Conservation (phyloP, 495 filamentous ascomycete genomes). For the Penicillium waksmanii region DNA sequence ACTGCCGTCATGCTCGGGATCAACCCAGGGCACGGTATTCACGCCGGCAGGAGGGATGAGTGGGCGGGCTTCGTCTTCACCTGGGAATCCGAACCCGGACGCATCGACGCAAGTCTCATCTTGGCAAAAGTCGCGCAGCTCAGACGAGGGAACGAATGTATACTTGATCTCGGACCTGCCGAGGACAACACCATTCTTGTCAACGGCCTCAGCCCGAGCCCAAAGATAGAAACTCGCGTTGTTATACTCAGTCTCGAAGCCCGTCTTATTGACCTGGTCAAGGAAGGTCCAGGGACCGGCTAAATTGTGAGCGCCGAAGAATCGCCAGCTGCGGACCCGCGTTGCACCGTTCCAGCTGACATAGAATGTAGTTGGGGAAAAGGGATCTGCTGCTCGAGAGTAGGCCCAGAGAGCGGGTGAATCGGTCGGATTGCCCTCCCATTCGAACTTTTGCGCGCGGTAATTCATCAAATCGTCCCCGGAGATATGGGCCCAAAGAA, state of each 20-base stretch:
- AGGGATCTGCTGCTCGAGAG: constrained; percentile 31
- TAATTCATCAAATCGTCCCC: constrained; percentile 47
- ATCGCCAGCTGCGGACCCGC: constrained; percentile 43
- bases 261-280: constrained; percentile 37
- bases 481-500: constrained; percentile 51
- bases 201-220: constrained; percentile 43
- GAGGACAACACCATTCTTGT: constrained; percentile 36
- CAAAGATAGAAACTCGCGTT: constrained; percentile 38
- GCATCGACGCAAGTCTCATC: constrained; percentile 39
- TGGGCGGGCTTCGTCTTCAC: constrained; percentile 34
- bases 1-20: constrained; percentile 32
- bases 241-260: constrained; percentile 46
- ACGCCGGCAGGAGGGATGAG: constrained; percentile 40
- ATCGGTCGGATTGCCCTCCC: constrained; percentile 48
- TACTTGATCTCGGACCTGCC: constrained; percentile 40
- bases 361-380: constrained; percentile 43
- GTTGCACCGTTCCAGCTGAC: constrained; percentile 56
- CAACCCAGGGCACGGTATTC: constrained; percentile 48
- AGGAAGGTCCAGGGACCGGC: constrained; percentile 38
- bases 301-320: constrained; percentile 42
- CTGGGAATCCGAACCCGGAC: constrained; percentile 38
- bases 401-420: constrained; percentile 51
- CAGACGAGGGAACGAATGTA: constrained; percentile 46
- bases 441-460: constrained; percentile 48
- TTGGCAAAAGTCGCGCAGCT: constrained; percentile 41